Conservation (phyloP, 257 asterid species). For the Fraxinus pennsylvanica region DNA sequence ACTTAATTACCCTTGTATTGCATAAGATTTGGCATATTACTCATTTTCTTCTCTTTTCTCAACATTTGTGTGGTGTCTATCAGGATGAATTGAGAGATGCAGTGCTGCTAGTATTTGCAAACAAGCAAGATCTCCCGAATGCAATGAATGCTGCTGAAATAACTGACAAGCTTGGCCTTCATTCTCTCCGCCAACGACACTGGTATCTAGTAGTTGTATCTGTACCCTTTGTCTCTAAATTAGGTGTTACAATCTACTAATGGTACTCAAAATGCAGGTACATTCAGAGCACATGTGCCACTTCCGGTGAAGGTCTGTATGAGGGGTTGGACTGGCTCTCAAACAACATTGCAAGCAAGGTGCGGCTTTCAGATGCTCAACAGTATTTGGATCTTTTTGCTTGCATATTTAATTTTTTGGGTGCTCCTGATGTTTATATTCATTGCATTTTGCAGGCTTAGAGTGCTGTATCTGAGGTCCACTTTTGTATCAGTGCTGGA, state of each 20-base stretch:
- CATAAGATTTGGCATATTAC: no score
- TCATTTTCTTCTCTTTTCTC: neutral
- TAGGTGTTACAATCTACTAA: neutral
- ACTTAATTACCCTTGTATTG: no score
- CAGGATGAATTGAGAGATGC: conserved; percentile 67
- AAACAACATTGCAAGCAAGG: conserved; percentile 50
- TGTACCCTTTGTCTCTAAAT: neutral
- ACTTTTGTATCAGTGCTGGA: neutral
- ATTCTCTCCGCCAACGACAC: conserved; percentile 64
- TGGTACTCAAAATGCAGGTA: conserved; percentile 36
- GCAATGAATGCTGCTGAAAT: conserved; percentile 72
- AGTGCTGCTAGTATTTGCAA: conserved; percentile 61
- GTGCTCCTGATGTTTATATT: neutral
- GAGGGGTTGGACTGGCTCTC: conserved; percentile 54
- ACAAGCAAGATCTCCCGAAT: conserved; percentile 72
- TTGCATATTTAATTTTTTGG: neutral
- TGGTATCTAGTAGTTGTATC: conserved; percentile 33
- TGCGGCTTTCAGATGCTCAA: conserved; percentile 13
- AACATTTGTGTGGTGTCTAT: neutral
- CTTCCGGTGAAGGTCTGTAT: conserved; percentile 49
- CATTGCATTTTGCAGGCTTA: conserved; percentile 31
- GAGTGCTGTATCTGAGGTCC: conserved; percentile 7
- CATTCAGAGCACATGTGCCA: conserved; percentile 52
- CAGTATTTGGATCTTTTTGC: neutral
- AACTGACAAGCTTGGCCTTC: conserved; percentile 69